These are phyloP conservation scores for Paralagenidium karlingii DNA, from an alignment of 352 stramenopile species.

Conservation along the genomic window DNA sequence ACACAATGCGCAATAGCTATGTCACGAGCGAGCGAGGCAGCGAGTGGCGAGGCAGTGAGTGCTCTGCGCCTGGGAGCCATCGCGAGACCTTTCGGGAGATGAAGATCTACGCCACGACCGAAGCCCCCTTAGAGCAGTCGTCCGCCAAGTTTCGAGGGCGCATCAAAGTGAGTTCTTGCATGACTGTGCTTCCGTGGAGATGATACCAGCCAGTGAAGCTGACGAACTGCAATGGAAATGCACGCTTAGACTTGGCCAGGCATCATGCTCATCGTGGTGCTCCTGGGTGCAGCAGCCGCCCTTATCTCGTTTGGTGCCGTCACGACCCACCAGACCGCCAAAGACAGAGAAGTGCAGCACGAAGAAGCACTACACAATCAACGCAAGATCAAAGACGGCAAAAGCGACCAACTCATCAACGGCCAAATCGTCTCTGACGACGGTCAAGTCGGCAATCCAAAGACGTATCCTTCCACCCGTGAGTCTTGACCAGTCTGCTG, in stretches of 20 bases:
- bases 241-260: conserved; percentile 54
- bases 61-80: neutral
- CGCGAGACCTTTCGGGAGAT: neutral
- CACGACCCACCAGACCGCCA: conserved; percentile 12
- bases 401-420: neutral
- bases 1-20: neutral
- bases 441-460: conserved; percentile 38
- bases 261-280: conserved; percentile 26
- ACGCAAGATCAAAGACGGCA: neutral
- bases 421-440: neutral
- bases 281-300: conserved; percentile 20
- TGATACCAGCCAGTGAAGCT: no score
- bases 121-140: no score
- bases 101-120: no score
- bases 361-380: neutral
- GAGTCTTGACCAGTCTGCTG: no score
- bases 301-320: conserved; percentile 37
- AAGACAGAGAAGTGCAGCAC: neutral
- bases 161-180: no score
- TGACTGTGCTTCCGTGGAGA: no score
- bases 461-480: conserved; percentile 34
- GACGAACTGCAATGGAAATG: no score
- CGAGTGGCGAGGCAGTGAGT: neutral
- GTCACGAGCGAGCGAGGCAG: neutral
- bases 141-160: neutral